Percentiles rank a stretch among this genome's conserved stretches.
These are phyloP conservation scores for Cronartium ribicola DNA, from an alignment of 1,284 basidiomycete species.

Conservation along the genomic window DNA sequence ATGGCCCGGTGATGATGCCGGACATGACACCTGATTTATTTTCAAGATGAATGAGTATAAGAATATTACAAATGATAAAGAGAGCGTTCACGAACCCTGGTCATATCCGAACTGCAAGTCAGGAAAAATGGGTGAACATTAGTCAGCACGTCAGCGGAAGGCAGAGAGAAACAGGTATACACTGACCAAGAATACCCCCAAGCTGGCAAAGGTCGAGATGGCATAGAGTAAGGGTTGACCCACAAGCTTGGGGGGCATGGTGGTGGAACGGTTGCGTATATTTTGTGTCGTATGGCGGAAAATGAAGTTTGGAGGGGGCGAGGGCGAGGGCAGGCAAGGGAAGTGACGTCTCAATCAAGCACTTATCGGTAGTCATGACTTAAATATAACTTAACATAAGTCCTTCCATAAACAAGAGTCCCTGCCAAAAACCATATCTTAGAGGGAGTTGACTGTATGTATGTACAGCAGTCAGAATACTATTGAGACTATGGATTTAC, in stretches of 20 bases:
- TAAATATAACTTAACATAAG: too few species aligned
- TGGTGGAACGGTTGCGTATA: background rate
- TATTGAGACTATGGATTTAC: too few species aligned
- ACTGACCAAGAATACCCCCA: slow-evolving; percentile 80
- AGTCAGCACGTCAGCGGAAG: background rate
- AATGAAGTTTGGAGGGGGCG: too few species aligned
- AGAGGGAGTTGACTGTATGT: too few species aligned
- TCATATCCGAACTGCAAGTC: slow-evolving; percentile 8
- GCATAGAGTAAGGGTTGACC: slow-evolving; percentile 75
- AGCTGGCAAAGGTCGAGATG: slow-evolving; percentile 74
- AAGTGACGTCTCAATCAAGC: too few species aligned
- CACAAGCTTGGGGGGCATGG: slow-evolving; percentile 58
- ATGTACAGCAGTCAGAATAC: too few species aligned
- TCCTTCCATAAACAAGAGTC: too few species aligned
- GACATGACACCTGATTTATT: slow-evolving; percentile 65
- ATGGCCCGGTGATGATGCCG: slow-evolving; percentile 87
- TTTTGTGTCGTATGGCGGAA: too few species aligned
- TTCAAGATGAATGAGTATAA: slow-evolving; percentile 48
- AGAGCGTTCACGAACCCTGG: background rate
- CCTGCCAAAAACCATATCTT: too few species aligned
- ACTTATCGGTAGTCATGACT: too few species aligned
- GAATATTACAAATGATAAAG: slow-evolving; percentile 44
- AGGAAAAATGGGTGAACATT: background rate
- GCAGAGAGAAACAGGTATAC: slow-evolving; percentile 5
- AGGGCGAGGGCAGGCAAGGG: too few species aligned